phyloP scores from a whole-genome alignment of 2,329 filamentous ascomycete genomes.

The Ceratocystis lukuohia region DNA sequence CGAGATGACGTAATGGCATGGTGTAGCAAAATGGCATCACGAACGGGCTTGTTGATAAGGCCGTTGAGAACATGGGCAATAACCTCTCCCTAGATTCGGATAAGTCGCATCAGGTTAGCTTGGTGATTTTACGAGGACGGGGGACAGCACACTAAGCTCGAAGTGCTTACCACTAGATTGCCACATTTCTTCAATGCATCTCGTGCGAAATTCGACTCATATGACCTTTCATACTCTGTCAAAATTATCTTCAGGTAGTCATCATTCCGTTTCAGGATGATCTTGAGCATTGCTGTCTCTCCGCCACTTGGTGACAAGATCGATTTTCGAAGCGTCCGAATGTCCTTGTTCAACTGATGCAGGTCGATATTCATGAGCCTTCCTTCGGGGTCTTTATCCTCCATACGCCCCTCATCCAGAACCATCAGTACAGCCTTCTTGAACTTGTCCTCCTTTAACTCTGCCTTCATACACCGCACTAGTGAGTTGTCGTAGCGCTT shows the following conservation, averaged over 20 bases:
- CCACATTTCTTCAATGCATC: constrained; percentile 79
- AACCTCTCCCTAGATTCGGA: constrained; percentile 62
- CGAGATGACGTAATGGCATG: constrained; percentile 69
- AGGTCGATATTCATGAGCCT: constrained; percentile 43
- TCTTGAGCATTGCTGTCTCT: constrained; percentile 73
- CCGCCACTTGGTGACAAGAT: constrained; percentile 66
- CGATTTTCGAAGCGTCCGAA: constrained; percentile 52
- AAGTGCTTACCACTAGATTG: constrained; percentile 70
- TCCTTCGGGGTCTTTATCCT: constrained; percentile 59
- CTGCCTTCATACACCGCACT: constrained; percentile 74
- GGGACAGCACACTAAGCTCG: constrained; percentile 9
- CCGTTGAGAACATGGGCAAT: constrained; percentile 93
- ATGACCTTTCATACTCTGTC: constrained; percentile 58
- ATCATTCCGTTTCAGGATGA: constrained; percentile 71
- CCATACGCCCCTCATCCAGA: constrained; percentile 70
- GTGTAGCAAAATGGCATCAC: constrained; percentile 79
- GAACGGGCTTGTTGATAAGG: constrained; percentile 86
- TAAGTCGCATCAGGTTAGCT: constrained; percentile 15
- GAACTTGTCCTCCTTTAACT: constrained; percentile 93
- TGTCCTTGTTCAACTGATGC: constrained; percentile 54
- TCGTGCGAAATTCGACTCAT: constrained; percentile 69
- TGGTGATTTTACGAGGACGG: constrained; percentile 9
- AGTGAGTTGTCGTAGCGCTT: constrained; percentile 81
- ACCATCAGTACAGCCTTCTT: constrained; percentile 74
- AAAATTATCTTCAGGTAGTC: constrained; percentile 69